A percentile compares a stretch with the other conserved stretches of the same genome.
Conservation (phyloP, 2,329 filamentous ascomycete genomes). For the Nigrospora sphaerica region DNA sequence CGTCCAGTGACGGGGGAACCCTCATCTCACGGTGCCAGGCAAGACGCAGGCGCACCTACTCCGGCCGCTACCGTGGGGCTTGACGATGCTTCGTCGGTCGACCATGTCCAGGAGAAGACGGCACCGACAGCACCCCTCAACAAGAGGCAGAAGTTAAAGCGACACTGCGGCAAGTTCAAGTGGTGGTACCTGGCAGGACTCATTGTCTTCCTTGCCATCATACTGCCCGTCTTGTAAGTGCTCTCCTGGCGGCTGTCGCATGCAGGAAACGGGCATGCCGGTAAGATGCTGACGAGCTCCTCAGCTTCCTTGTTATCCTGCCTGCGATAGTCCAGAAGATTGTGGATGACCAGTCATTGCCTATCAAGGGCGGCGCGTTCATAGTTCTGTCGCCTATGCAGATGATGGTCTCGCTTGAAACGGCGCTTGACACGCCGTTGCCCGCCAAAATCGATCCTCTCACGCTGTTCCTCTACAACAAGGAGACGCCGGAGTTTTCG, state of each 20-base stretch:
- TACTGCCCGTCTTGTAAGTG: constrained; percentile 38
- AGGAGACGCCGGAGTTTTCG: constrained; percentile 20
- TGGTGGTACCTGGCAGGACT: constrained; percentile 34
- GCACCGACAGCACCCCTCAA: constrained; percentile 12
- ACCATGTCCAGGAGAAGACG: constrained; percentile 21
- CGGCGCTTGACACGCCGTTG: constrained; percentile 29
- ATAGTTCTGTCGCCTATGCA: constrained; percentile 22
- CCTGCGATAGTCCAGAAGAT: constrained; percentile 38
- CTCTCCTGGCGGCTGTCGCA: neutral
- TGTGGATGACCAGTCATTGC: constrained; percentile 31
- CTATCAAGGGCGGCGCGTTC: constrained; percentile 27
- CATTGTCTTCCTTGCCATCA: constrained; percentile 33
- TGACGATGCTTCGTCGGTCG: constrained; percentile 14
- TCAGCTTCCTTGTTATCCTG: constrained; percentile 37
- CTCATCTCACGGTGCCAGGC: constrained; percentile 6
- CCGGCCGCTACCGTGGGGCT: constrained; percentile 5
- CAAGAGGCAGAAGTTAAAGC: constrained; percentile 29
- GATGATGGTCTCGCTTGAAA: constrained; percentile 28
- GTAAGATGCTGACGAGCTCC: constrained; percentile 2
- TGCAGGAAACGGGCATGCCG: neutral
- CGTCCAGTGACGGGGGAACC: too few species aligned
- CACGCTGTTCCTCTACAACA: constrained; percentile 32
- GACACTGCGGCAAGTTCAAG: constrained; percentile 34
- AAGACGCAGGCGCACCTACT: constrained; percentile 3
- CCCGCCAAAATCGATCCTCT: constrained; percentile 28